A percentile compares a stretch with the other conserved stretches of the same genome.
These are phyloP conservation scores for Podaxis sp. DNA, from an alignment of 768 basidiomycete genomes.

Conservation along the genomic window DNA sequence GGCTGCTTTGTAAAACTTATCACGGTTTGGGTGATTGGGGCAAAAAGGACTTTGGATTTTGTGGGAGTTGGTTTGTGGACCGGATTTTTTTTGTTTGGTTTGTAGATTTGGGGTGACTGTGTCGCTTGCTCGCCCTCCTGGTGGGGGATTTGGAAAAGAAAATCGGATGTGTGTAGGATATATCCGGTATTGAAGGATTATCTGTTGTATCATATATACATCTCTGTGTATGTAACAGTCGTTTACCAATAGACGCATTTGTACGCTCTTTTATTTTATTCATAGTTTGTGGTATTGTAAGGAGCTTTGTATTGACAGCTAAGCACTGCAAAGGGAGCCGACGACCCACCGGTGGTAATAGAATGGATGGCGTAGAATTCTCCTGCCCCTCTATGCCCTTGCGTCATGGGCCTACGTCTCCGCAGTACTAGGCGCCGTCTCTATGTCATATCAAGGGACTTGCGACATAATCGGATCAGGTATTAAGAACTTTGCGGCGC, in stretches of 20 bases:
- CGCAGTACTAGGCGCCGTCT: too few relatives aligned
- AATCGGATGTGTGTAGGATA: not conserved
- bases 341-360: too few relatives aligned
- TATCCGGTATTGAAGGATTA: not conserved
- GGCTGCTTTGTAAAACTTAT: not conserved
- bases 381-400: too few relatives aligned
- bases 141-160: not conserved
- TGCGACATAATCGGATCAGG: too few relatives aligned
- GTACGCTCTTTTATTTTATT: not conserved
- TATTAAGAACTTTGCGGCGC: too few relatives aligned
- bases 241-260: not conserved
- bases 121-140: not conserved
- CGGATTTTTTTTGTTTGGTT: not conserved
- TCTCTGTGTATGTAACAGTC: not conserved
- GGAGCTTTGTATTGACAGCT: too few relatives aligned
- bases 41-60: not conserved
- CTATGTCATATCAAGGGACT: too few relatives aligned
- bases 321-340: too few relatives aligned
- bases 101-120: not conserved
- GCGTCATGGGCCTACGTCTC: too few relatives aligned
- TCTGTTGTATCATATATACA: not conserved
- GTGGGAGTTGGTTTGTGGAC: not conserved
- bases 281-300: not conserved
- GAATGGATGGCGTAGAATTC: too few relatives aligned
- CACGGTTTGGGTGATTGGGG: not conserved